Evolutionary conservation across 176 grass and related monocot species (phyloP).

Genomic region (Ampelocalamus luodianensis): DNA sequence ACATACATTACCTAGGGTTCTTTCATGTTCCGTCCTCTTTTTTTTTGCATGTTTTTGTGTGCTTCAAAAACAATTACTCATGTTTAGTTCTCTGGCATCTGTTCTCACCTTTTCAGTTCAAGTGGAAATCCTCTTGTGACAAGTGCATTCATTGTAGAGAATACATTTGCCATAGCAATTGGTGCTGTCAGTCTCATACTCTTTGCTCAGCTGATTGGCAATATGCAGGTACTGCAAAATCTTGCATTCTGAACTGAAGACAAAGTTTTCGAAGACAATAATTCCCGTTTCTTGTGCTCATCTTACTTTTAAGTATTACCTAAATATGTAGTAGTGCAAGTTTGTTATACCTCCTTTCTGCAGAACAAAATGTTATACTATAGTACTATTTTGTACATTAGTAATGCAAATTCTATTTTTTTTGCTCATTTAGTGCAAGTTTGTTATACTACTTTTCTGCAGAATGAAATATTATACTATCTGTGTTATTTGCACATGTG

Average conservation of each 20-base stretch:
- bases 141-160: conserved; percentile 73
- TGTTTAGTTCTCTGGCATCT: conserved; percentile 13
- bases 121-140: conserved; percentile 61
- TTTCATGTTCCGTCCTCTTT: neutral
- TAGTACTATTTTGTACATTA: no score
- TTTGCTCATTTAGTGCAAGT: no score
- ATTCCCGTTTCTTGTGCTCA: neutral
- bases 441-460: no score
- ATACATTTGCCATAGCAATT: conserved; percentile 76
- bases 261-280: neutral
- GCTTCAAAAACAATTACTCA: neutral
- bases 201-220: conserved; percentile 87
- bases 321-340: neutral
- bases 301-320: neutral
- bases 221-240: conserved; percentile 73
- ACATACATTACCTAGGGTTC: neutral
- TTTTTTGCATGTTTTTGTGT: conserved; percentile 17
- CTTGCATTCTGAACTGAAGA: neutral
- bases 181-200: conserved; percentile 78
- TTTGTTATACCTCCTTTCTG: neutral
- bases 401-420: no score
- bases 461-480: neutral
- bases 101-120: conserved; percentile 60
- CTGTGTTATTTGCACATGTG: neutral
- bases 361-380: neutral